Evolutionary conservation across 495 filamentous ascomycete species (phyloP).

Genomic region (Daldinia loculata): DNA sequence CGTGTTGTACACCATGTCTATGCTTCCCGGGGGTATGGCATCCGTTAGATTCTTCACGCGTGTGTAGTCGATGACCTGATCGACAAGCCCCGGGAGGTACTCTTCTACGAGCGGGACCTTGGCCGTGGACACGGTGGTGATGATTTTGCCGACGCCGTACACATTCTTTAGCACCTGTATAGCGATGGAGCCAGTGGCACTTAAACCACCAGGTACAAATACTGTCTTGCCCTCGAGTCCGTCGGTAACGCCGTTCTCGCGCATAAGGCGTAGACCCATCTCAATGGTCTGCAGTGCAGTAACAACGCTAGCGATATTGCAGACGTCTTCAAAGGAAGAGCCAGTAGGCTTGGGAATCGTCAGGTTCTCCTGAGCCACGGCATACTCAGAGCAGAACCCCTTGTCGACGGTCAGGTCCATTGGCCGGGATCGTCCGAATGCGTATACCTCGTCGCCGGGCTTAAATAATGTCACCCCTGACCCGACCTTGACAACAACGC

Average conservation of each 20-base stretch:
- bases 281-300: slow-evolving; percentile 58
- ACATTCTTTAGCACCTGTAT: slow-evolving; percentile 64
- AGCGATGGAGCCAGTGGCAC: slow-evolving; percentile 59
- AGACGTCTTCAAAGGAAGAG: slow-evolving; percentile 47
- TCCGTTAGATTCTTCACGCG: slow-evolving; percentile 45
- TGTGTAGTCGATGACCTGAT: slow-evolving; percentile 61
- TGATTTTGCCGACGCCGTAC: slow-evolving; percentile 57
- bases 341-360: slow-evolving; percentile 53
- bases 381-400: slow-evolving; percentile 54
- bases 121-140: slow-evolving; percentile 62
- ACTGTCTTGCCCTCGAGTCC: slow-evolving; percentile 63
- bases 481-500: slow-evolving; percentile 57
- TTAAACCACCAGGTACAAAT: slow-evolving; percentile 62
- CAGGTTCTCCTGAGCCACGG: slow-evolving; percentile 38
- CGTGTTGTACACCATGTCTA: slow-evolving; percentile 66
- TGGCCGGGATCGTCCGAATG: slow-evolving; percentile 42
- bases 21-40: slow-evolving; percentile 52
- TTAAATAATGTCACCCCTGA: slow-evolving; percentile 53
- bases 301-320: slow-evolving; percentile 48
- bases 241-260: slow-evolving; percentile 47
- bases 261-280: slow-evolving; percentile 47
- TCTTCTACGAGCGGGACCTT: slow-evolving; percentile 60
- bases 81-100: slow-evolving; percentile 47
- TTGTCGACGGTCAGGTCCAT: slow-evolving; percentile 30
- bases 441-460: slow-evolving; percentile 62